Percentiles rank a stretch among this genome's conserved stretches.
Conservation (phyloP, 1,284 basidiomycete species). For the Cutaneotrichosporon sp. region DNA sequence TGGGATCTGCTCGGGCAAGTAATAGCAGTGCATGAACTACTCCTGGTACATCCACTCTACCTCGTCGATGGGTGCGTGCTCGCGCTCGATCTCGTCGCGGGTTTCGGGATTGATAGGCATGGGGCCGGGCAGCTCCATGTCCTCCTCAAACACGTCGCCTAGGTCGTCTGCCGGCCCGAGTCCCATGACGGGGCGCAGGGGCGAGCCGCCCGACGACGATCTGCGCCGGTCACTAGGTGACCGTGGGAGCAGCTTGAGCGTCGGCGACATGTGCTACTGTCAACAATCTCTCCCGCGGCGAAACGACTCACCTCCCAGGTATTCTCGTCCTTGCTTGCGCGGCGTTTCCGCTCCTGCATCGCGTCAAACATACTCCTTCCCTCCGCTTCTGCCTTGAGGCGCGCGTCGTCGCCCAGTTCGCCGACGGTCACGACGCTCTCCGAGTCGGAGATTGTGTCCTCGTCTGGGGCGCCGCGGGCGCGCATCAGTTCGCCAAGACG, state of each 20-base stretch:
- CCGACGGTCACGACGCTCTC: conserved; percentile 84
- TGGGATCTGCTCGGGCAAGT: too few relatives aligned
- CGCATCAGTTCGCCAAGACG: conserved; percentile 41
- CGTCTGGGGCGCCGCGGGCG: conserved; percentile 13
- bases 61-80: conserved; percentile 45
- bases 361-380: conserved; percentile 54
- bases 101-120: conserved; percentile 55
- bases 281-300: conserved; percentile 5
- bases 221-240: conserved; percentile 65
- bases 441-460: conserved; percentile 71
- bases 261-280: conserved; percentile 82
- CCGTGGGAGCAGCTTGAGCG: conserved; percentile 81
- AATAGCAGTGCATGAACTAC: too few relatives aligned
- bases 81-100: conserved; percentile 41
- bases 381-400: conserved; percentile 49
- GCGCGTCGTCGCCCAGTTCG: conserved; percentile 70
- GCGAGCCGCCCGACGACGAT: conserved; percentile 65
- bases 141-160: conserved; percentile 58
- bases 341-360: conserved; percentile 50
- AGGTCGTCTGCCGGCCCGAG: conserved; percentile 60
- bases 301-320: conserved; percentile 76
- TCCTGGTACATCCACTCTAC: conserved; percentile 32
- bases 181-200: conserved; percentile 72
- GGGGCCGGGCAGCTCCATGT: conserved; percentile 60
- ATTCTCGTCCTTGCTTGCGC: conserved; percentile 56